These are phyloP conservation scores for Amaranthus hypochondriacus DNA, from an alignment of 148 eudicot species.

Conservation along the genomic window DNA sequence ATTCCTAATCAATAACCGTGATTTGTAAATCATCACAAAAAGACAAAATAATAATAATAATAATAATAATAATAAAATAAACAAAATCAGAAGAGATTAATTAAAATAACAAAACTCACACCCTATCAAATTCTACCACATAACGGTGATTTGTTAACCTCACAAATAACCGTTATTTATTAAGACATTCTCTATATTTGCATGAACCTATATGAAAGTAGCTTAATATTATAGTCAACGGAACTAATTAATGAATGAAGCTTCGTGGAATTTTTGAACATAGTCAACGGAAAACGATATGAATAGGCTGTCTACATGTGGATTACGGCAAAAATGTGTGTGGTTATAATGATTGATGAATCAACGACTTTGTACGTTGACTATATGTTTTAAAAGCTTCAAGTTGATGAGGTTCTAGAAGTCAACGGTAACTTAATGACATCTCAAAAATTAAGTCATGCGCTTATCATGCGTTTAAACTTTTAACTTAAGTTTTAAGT, in stretches of 20 bases:
- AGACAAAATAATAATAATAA: neutral
- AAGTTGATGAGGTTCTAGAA: neutral
- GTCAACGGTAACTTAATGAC: neutral
- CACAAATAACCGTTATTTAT: no score
- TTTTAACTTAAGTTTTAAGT: neutral
- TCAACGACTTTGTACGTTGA: neutral
- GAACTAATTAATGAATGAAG: neutral
- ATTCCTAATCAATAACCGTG: no score
- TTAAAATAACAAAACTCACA: neutral
- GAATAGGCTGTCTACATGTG: neutral
- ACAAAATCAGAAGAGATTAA: neutral
- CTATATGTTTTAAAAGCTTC: neutral
- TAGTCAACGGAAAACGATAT: no score
- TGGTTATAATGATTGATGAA: neutral
- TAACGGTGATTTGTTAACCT: no score
- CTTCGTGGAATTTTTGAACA: no score
- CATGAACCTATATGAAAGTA: neutral
- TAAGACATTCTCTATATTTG: neutral
- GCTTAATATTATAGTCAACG: neutral
- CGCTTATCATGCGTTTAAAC: no score
- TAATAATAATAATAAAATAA: no score
- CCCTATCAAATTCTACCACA: no score
- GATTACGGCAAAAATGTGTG: neutral
- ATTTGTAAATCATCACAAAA: no score
- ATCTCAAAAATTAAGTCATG: no score